A percentile compares a stretch with the other conserved stretches of the same genome.
phyloP scores from a whole-genome alignment of 192 early-diverging fungal species.

The Spizellomyces sp. region DNA sequence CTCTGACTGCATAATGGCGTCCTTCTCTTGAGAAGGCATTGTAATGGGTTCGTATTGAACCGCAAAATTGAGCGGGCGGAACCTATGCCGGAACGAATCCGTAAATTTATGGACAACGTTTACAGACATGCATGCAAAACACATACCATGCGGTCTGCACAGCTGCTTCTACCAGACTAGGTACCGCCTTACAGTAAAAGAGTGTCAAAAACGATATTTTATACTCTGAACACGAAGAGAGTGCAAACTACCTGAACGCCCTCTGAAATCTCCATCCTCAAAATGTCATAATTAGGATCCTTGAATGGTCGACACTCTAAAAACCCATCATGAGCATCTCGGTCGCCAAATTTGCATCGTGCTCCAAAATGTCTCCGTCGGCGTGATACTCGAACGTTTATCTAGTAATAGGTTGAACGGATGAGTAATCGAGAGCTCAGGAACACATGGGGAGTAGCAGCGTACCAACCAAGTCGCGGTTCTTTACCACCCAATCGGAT shows the following conservation, averaged over 20 bases:
- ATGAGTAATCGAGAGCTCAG: neutral
- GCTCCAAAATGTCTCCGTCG: conserved; percentile 48
- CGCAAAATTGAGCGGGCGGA: conserved; percentile 50
- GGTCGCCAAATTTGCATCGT: conserved; percentile 54
- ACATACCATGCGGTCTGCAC: conserved; percentile 55
- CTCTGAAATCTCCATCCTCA: conserved; percentile 46
- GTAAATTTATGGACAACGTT: conserved; percentile 9
- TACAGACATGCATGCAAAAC: neutral
- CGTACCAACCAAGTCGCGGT: conserved; percentile 42
- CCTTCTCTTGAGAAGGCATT: conserved; percentile 36
- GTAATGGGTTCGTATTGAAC: conserved; percentile 52
- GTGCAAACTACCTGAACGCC: conserved; percentile 38
- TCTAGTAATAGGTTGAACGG: conserved; percentile 14
- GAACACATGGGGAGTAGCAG: neutral
- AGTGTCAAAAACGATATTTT: too few relatives aligned
- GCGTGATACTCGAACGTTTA: conserved; percentile 48
- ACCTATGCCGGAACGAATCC: conserved; percentile 20
- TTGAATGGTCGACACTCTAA: conserved; percentile 54
- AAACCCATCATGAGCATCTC: conserved; percentile 52
- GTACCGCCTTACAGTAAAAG: conserved; percentile 28
- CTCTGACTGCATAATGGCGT: conserved; percentile 34
- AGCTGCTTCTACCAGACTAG: conserved; percentile 37
- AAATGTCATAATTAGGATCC: conserved; percentile 56
- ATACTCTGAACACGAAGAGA: too few relatives aligned
- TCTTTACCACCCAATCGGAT: conserved; percentile 47